phyloP scores from a whole-genome alignment of 345 rosid genomes.

The Gossypium anomalum region DNA sequence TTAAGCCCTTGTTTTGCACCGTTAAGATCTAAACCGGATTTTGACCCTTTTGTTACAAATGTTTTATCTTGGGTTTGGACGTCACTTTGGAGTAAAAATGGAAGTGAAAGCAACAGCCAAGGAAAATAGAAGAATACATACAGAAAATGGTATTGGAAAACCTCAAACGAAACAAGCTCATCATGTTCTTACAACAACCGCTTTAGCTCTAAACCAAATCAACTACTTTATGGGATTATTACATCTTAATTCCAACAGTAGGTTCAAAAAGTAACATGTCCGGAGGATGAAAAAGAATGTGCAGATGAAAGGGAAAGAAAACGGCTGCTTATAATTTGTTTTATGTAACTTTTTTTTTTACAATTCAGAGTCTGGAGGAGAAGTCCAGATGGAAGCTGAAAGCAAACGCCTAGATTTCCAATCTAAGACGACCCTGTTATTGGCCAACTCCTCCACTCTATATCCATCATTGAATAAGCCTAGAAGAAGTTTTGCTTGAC shows the following conservation, averaged over 20 bases:
- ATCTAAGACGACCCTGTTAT: constrained; percentile 59
- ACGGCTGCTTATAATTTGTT: not conserved
- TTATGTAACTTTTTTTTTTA: constrained; percentile 10
- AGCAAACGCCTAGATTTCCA: constrained; percentile 84
- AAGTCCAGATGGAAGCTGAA: constrained; percentile 75
- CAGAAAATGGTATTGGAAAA: not conserved
- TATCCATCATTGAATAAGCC: constrained; percentile 79
- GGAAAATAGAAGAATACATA: not conserved
- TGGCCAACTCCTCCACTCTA: constrained; percentile 57
- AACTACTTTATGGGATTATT: not conserved
- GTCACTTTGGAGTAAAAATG: not conserved
- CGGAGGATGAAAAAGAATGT: not conserved
- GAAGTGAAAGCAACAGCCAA: not conserved
- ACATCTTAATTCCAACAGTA: not conserved
- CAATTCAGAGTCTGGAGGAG: constrained; percentile 32
- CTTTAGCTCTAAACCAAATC: not conserved
- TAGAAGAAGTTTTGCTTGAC: constrained; percentile 75
- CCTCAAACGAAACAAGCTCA: not conserved
- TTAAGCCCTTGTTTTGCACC: too few relatives aligned
- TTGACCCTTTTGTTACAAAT: too few relatives aligned
- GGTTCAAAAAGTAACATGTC: not conserved
- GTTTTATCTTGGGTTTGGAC: too few relatives aligned
- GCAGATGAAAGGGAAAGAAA: not conserved
- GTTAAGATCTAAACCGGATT: too few relatives aligned
- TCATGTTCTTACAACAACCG: constrained; percentile 3